These are phyloP conservation scores for Vigna reflexopilosa DNA, from an alignment of 306 rosid species.

Conservation along the genomic window DNA sequence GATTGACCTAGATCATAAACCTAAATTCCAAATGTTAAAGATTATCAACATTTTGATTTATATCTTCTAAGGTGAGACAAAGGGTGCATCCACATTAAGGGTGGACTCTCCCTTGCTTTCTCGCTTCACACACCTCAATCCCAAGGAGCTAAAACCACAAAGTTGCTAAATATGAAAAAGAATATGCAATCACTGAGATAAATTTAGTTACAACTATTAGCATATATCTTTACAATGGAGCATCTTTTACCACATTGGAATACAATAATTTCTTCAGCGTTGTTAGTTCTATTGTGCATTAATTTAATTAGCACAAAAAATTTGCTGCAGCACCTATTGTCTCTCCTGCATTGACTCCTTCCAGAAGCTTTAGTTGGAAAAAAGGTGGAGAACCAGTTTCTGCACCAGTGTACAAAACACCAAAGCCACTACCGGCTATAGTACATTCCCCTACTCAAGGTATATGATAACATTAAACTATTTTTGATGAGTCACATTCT, in stretches of 20 bases:
- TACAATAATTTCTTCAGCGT: constrained; percentile 8
- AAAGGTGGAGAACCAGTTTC: constrained; percentile 52
- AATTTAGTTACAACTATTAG: constrained; percentile 7
- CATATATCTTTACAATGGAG: constrained; percentile 16
- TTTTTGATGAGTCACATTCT: constrained; percentile 36
- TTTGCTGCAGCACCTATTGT: constrained; percentile 66
- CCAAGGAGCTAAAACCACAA: background rate
- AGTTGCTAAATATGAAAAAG: background rate
- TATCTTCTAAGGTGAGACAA: background rate
- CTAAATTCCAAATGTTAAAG: background rate
- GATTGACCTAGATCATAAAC: background rate
- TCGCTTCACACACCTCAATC: background rate
- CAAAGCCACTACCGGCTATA: constrained; percentile 52
- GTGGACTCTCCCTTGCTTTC: background rate
- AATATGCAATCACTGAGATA: constrained; percentile 21
- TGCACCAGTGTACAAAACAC: constrained; percentile 55
- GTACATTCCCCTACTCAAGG: constrained; percentile 58
- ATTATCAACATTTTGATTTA: background rate
- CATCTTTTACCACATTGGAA: background rate
- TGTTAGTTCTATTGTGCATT: constrained; percentile 1
- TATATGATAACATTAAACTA: constrained; percentile 44
- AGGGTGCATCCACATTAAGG: background rate
- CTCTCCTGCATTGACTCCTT: constrained; percentile 66
- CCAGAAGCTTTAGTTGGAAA: constrained; percentile 49
- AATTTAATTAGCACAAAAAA: constrained; percentile 33